These are phyloP conservation scores for Breviolum minutum DNA, from an alignment of 73 alveolate species.

Conservation along the genomic window DNA sequence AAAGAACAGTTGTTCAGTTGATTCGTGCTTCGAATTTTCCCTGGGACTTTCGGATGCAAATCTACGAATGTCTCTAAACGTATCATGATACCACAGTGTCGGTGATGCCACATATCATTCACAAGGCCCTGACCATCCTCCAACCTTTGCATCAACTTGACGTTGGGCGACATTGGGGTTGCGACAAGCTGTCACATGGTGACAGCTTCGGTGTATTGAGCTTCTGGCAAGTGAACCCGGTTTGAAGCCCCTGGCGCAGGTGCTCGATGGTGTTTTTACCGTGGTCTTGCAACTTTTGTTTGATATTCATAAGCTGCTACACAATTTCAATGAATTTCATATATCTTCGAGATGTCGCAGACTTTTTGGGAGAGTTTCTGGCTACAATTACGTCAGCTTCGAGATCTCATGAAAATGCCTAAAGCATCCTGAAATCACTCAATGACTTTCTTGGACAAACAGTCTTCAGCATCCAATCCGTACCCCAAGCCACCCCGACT, in stretches of 20 bases:
- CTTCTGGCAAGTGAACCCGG: constrained; percentile 14
- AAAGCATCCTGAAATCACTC: background rate
- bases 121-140: constrained; percentile 6
- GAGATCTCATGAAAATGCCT: background rate
- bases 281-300: too few relatives aligned
- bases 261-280: too few relatives aligned
- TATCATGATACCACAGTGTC: background rate
- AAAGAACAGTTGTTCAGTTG: background rate
- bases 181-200: background rate
- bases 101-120: background rate
- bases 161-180: background rate
- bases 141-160: background rate
- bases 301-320: too few relatives aligned
- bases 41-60: background rate
- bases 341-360: too few relatives aligned
- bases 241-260: constrained; percentile 10
- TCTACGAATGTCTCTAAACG: too few relatives aligned
- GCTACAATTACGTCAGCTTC: too few relatives aligned
- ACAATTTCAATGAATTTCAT: too few relatives aligned
- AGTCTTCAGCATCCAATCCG: too few relatives aligned
- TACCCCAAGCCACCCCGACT: background rate
- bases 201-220: background rate
- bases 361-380: too few relatives aligned
- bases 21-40: background rate
- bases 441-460: background rate